phyloP scores from a whole-genome alignment of 2,329 filamentous ascomycete genomes.

The Sclerotinia sclerotiorum region DNA sequence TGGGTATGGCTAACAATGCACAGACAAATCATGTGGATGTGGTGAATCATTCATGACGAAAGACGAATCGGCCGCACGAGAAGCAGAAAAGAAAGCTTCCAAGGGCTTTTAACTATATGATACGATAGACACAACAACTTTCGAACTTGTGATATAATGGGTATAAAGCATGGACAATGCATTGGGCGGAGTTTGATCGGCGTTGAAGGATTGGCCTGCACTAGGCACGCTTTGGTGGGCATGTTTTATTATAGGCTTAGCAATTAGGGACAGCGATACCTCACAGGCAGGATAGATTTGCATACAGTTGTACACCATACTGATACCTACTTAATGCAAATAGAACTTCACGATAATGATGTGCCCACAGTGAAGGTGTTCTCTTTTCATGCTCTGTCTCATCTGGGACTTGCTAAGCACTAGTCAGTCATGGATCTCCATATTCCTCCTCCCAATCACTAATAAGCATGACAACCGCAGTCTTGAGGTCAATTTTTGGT shows the following conservation, averaged over 20 bases:
- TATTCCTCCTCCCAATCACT: no score
- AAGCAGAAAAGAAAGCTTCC: conserved; percentile 5
- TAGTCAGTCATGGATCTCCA: not conserved
- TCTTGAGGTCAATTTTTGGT: not conserved
- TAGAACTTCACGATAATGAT: not conserved
- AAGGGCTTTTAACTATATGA: conserved; percentile 11
- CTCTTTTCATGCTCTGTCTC: not conserved
- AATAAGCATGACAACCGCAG: not conserved
- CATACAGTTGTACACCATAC: conserved; percentile 16
- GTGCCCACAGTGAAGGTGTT: no score
- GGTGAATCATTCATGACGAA: conserved; percentile 91
- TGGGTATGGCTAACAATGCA: conserved; percentile 25
- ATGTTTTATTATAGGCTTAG: not conserved
- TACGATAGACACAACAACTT: conserved; percentile 37
- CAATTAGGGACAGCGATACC: conserved; percentile 13
- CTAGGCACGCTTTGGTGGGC: not conserved
- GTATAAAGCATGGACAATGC: conserved; percentile 35
- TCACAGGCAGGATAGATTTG: conserved; percentile 20
- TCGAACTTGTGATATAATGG: conserved; percentile 25
- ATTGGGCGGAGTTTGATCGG: conserved; percentile 36
- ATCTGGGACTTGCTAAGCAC: not conserved
- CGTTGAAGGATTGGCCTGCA: not conserved
- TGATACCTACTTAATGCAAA: conserved; percentile 9
- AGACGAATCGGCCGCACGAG: conserved; percentile 21
- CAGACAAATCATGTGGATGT: conserved; percentile 94